phyloP scores from a whole-genome alignment of 2,329 filamentous ascomycete species.

The Sporothrix curviconia region DNA sequence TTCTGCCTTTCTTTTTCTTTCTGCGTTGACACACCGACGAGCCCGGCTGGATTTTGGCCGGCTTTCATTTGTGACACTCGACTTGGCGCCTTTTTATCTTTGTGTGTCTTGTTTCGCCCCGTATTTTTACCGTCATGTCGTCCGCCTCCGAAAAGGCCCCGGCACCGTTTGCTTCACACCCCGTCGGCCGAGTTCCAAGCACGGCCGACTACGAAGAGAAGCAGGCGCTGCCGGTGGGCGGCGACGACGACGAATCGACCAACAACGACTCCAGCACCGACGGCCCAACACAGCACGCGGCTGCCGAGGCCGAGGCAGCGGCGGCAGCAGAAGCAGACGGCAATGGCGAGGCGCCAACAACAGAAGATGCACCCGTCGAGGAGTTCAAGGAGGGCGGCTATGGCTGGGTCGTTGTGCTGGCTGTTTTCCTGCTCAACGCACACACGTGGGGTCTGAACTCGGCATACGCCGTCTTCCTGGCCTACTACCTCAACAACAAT shows the following conservation, averaged over 20 bases:
- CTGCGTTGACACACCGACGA: no score
- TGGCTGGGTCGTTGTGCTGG: constrained; percentile 54
- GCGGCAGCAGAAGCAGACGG: background rate
- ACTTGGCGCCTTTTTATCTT: no score
- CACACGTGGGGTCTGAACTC: constrained; percentile 73
- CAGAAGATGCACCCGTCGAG: no score
- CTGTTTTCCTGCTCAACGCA: constrained; percentile 53
- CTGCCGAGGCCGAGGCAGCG: background rate
- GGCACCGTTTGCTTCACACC: background rate
- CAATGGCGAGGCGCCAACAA: constrained; percentile 17
- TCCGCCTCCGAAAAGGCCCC: constrained; percentile 8
- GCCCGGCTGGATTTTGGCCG: no score
- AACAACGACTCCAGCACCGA: background rate
- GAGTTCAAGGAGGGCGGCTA: constrained; percentile 51
- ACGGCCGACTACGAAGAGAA: constrained; percentile 15
- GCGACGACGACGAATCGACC: background rate
- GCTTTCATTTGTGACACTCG: background rate
- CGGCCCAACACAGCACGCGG: no score
- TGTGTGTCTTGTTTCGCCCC: background rate
- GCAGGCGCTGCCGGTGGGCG: background rate
- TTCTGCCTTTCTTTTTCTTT: background rate
- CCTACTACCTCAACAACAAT: constrained; percentile 50
- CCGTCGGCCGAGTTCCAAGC: background rate
- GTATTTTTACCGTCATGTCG: background rate
- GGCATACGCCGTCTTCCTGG: constrained; percentile 52